These are phyloP conservation scores for Pyracantha coccinea DNA, from an alignment of 331 rosid genomes.

Conservation along the genomic window DNA sequence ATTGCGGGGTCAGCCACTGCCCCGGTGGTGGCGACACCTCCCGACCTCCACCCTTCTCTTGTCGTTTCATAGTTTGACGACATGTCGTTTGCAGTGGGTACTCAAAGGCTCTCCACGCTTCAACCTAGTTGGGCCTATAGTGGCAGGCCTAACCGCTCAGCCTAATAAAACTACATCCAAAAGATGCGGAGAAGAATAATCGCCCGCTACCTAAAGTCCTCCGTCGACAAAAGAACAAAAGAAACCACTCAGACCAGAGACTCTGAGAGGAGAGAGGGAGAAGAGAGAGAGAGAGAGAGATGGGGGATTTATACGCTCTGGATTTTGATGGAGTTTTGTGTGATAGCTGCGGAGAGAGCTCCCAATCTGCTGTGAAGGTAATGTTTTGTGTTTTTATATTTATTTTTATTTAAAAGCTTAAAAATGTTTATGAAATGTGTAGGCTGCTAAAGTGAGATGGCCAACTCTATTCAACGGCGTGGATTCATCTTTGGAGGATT, in stretches of 20 bases:
- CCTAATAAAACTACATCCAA: background rate
- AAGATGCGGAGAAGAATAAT: conserved; percentile 5
- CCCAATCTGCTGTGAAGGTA: conserved; percentile 84
- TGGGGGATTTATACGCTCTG: conserved; percentile 86
- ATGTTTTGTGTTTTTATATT: background rate
- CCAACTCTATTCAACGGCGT: conserved; percentile 59
- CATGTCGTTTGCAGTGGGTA: background rate
- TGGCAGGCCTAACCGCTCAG: background rate
- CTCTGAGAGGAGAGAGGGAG: background rate
- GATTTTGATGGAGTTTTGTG: conserved; percentile 92
- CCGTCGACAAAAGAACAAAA: background rate
- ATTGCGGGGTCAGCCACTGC: background rate
- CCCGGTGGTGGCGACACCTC: background rate
- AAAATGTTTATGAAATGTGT: background rate
- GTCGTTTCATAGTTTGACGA: background rate
- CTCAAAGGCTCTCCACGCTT: background rate
- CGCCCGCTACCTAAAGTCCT: background rate
- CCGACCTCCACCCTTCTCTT: background rate
- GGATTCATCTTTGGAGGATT: conserved; percentile 50
- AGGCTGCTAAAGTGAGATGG: conserved; percentile 97
- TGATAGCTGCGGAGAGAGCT: conserved; percentile 95
- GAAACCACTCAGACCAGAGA: conserved; percentile 2
- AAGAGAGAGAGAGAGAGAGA: conserved; percentile 6
- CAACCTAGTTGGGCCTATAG: background rate
- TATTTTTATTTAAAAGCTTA: background rate